Percentiles rank a stretch among this genome's conserved stretches.
Conservation (phyloP, 768 basidiomycete species). For the Leccinum barrowsii region DNA sequence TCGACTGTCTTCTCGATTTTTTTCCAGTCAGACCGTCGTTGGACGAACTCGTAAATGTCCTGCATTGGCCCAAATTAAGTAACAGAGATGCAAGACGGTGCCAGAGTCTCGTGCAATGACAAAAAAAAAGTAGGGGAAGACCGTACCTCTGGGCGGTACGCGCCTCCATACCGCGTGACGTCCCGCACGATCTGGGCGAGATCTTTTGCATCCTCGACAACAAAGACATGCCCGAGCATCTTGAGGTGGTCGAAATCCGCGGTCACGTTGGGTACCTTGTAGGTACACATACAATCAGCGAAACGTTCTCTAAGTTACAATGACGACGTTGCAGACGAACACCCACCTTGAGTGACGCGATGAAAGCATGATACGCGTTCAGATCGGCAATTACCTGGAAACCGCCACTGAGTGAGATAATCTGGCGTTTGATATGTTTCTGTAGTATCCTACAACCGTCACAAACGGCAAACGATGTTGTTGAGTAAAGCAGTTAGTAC, state of each 20-base stretch:
- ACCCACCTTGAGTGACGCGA: conserved; percentile 75
- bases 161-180: conserved; percentile 92
- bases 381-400: conserved; percentile 96
- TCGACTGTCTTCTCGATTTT: conserved; percentile 96
- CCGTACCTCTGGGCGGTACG: conserved; percentile 86
- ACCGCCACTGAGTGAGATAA: conserved; percentile 90
- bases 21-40: conserved; percentile 95
- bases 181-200: conserved; percentile 94
- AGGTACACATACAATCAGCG: not conserved
- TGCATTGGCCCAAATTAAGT: conserved; percentile 18
- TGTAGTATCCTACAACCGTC: conserved; percentile 66
- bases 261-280: conserved; percentile 70
- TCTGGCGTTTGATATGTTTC: conserved; percentile 95
- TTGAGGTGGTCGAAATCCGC: conserved; percentile 92
- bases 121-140: not conserved
- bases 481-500: not conserved
- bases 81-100: not conserved
- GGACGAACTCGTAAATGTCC: conserved; percentile 96
- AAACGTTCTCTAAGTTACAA: not conserved
- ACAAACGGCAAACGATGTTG: not conserved
- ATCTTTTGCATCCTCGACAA: conserved; percentile 94
- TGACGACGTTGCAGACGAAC: not conserved
- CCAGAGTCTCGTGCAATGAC: not conserved
- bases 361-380: conserved; percentile 89
- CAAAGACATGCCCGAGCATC: conserved; percentile 96